Evolutionary conservation across 228 moss, liverwort and hornwort genomes (phyloP).

Genomic region (Sphagnum magellanicum): DNA sequence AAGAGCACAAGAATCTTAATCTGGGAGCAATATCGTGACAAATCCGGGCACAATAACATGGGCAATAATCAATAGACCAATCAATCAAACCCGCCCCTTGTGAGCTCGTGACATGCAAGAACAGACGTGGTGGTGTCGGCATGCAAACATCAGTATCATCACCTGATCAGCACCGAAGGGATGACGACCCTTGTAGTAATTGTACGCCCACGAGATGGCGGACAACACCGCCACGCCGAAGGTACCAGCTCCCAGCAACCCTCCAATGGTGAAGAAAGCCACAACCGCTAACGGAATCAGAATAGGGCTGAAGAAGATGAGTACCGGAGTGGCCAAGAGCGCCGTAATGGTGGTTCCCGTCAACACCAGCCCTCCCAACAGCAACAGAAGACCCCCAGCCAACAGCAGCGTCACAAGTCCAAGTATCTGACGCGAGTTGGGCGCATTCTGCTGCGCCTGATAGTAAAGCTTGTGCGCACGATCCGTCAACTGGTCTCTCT

Average conservation of each 20-base stretch:
- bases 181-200: constrained; percentile 62
- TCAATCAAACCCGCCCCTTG: no score
- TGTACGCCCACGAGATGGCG: constrained; percentile 50
- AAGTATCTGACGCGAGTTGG: constrained; percentile 53
- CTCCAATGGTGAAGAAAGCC: constrained; percentile 32
- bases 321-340: constrained; percentile 40
- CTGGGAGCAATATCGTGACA: background rate
- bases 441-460: constrained; percentile 44
- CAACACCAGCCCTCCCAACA: constrained; percentile 43
- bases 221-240: constrained; percentile 24
- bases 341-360: constrained; percentile 38
- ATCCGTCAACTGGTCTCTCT: constrained; percentile 6
- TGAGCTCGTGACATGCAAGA: no score
- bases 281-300: constrained; percentile 54
- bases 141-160: background rate
- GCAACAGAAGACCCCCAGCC: constrained; percentile 24
- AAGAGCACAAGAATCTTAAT: background rate
- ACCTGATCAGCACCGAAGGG: constrained; percentile 66
- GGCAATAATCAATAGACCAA: no score
- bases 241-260: constrained; percentile 31
- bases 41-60: no score
- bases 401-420: constrained; percentile 41
- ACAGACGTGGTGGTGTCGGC: background rate
- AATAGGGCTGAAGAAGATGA: constrained; percentile 65
- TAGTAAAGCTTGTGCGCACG: constrained; percentile 26